Evolutionary conservation across 2,329 filamentous ascomycete species (phyloP), one percentile per base, ranked within the genome.

Genomic region (Stemphylium beticola): DNA sequence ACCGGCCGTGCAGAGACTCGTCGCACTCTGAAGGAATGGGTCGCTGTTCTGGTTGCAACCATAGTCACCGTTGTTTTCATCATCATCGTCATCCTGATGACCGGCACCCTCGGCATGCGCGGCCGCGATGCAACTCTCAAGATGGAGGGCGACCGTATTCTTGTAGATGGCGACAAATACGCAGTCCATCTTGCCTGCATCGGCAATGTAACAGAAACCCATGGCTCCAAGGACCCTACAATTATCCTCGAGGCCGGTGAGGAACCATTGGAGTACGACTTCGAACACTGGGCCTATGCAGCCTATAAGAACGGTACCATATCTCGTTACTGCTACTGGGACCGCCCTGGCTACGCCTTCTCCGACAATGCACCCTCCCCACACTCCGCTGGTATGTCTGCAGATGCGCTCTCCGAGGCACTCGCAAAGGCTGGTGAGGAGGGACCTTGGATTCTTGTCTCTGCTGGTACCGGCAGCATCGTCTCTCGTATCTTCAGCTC

Each of bases 291-390:
- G 78, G 90, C 92, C 10, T 86, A 92, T 55, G 82, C 87, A 50
- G 87, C 90, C 1, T 81, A 92, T 61, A 81, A 86, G 60, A 95
- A 95, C 66, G 91, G 91, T 34, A 90, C 89, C 40, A 95, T 99
- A 65, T 80, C 82, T 51, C 87, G 93, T 55, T 98, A 96, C 78
- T 99, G 95, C 81, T 97, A 96, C 76, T 93, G 91, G 72, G 95
- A 99, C 73, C 89, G 95, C 18, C 95, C 95, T 0, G 95, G 95
- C 1, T 84, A 93, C 51, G 93, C 85, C 6, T 96, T 92, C 87
- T 86, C 86, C 41, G 95, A 99, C 76, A 93, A 95, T 50, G 92
- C 93, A 0, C 95, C 95, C 2, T 97, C 93, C 5, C 95, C 95
- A 0, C 88, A 96, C 66, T 96, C 91, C 4, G 93, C 92, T 4